These are phyloP conservation scores for Russula compacta DNA, from an alignment of 768 basidiomycete genomes.

Conservation along the genomic window DNA sequence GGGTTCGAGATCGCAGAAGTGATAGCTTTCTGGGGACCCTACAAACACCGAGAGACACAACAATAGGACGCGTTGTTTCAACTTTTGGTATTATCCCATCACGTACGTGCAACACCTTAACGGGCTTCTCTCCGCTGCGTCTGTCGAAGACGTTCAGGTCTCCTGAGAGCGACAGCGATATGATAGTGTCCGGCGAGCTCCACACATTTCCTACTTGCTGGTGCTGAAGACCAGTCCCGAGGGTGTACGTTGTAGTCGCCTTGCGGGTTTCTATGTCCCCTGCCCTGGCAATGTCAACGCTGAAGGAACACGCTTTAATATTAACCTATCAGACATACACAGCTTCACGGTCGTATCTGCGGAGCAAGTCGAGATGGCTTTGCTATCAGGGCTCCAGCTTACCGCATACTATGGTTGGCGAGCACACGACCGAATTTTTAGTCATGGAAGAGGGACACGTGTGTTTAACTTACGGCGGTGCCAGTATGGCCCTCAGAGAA, in stretches of 20 bases:
- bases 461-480: slow-evolving; percentile 48
- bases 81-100: background rate
- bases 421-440: background rate
- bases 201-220: slow-evolving; percentile 91
- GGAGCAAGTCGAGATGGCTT: slow-evolving; percentile 68
- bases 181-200: slow-evolving; percentile 59
- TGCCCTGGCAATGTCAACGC: slow-evolving; percentile 23
- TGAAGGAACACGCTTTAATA: background rate
- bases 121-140: slow-evolving; percentile 50
- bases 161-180: slow-evolving; percentile 78
- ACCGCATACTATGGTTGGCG: slow-evolving; percentile 45
- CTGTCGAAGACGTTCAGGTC: slow-evolving; percentile 77
- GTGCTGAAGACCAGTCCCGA: slow-evolving; percentile 63
- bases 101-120: slow-evolving; percentile 52
- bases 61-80: background rate
- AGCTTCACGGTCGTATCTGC: slow-evolving; percentile 83
- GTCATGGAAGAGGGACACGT: background rate
- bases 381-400: slow-evolving; percentile 75
- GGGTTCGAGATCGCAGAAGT: slow-evolving; percentile 43
- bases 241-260: slow-evolving; percentile 53
- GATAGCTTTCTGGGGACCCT: slow-evolving; percentile 79
- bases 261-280: slow-evolving; percentile 79
- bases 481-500: slow-evolving; percentile 67
- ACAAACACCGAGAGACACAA: background rate
- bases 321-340: slow-evolving; percentile 37